These are phyloP conservation scores for Periconia macrospinosa DNA, from an alignment of 2,329 filamentous ascomycete genomes.

Conservation along the genomic window DNA sequence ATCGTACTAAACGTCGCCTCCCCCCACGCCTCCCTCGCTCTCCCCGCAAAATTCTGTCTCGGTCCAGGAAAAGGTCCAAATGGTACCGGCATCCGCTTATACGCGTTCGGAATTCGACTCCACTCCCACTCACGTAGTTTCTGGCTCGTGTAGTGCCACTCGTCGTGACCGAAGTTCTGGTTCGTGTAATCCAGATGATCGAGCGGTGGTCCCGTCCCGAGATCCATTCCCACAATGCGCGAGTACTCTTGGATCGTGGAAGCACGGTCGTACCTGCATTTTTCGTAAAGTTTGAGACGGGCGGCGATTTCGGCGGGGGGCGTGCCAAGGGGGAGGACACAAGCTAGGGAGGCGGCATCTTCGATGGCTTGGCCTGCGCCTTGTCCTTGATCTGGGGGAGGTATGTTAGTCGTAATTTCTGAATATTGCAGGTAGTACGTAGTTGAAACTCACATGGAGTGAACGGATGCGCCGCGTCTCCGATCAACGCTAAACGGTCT, in stretches of 20 bases:
- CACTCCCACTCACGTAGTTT: conserved; percentile 55
- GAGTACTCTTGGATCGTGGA: conserved; percentile 61
- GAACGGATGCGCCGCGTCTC: conserved; percentile 71
- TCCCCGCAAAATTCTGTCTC: conserved; percentile 34
- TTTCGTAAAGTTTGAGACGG: conserved; percentile 62
- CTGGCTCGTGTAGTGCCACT: conserved; percentile 58
- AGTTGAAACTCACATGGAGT: conserved; percentile 53
- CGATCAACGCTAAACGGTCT: conserved; percentile 59
- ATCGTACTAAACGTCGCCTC: conserved; percentile 40
- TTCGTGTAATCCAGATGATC: conserved; percentile 45
- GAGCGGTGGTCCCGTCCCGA: conserved; percentile 36
- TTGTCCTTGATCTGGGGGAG: conserved; percentile 56
- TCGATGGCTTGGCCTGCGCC: conserved; percentile 68
- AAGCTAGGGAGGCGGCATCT: conserved; percentile 62
- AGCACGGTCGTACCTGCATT: conserved; percentile 60
- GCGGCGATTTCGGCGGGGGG: conserved; percentile 52
- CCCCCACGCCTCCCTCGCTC: conserved; percentile 17
- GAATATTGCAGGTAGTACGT: not conserved
- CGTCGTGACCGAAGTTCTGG: conserved; percentile 63
- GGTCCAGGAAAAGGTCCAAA: conserved; percentile 48
- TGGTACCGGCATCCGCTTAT: conserved; percentile 47
- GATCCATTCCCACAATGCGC: conserved; percentile 55
- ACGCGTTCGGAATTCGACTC: conserved; percentile 43
- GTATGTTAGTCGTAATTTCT: not conserved
- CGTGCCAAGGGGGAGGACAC: conserved; percentile 56